Percentiles rank a stretch among this genome's conserved stretches.
Evolutionary conservation across 1,139 yeast species (phyloP).

Genomic region (Entelexis paramagnoliae): DNA sequence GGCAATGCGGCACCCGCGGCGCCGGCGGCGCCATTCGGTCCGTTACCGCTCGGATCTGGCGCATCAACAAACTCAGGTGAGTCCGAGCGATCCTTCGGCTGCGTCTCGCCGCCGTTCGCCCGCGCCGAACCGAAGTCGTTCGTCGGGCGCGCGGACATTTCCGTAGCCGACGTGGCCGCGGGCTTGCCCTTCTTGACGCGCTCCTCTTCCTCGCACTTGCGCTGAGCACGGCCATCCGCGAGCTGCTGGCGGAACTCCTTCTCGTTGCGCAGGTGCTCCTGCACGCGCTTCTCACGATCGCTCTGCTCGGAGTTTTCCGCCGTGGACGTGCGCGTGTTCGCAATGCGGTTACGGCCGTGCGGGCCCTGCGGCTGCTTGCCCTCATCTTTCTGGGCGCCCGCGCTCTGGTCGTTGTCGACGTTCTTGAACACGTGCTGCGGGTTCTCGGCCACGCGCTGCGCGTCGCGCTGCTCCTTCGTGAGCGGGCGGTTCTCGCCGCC

Average conservation of each 20-base stretch:
- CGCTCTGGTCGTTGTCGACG: slow-evolving; percentile 3
- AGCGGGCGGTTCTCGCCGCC: slow-evolving; percentile 1
- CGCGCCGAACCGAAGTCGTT: too few species aligned
- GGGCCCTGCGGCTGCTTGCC: neutral
- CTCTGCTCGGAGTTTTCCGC: slow-evolving; percentile 13
- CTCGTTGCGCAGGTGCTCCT: slow-evolving; percentile 11
- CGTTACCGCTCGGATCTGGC: neutral
- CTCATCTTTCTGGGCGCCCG: neutral
- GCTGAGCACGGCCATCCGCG: neutral
- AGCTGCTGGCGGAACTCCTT: neutral
- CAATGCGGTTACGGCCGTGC: slow-evolving; percentile 9
- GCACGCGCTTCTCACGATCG: slow-evolving; percentile 16
- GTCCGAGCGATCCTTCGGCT: neutral
- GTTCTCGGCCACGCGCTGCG: slow-evolving; percentile 16
- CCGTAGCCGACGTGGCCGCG: neutral
- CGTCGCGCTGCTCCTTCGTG: slow-evolving; percentile 9
- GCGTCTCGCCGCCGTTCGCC: too few species aligned
- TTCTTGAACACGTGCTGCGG: slow-evolving; percentile 13
- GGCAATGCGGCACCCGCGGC: too few species aligned
- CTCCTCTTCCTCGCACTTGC: neutral
- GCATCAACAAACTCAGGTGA: slow-evolving; percentile 8
- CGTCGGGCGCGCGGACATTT: too few species aligned
- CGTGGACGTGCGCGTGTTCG: slow-evolving; percentile 18
- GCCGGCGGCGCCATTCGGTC: neutral
- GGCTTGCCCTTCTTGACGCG: neutral